Conservation (phyloP, 1,139 yeast genomes). For the Hyphopichia khmerensis region DNA sequence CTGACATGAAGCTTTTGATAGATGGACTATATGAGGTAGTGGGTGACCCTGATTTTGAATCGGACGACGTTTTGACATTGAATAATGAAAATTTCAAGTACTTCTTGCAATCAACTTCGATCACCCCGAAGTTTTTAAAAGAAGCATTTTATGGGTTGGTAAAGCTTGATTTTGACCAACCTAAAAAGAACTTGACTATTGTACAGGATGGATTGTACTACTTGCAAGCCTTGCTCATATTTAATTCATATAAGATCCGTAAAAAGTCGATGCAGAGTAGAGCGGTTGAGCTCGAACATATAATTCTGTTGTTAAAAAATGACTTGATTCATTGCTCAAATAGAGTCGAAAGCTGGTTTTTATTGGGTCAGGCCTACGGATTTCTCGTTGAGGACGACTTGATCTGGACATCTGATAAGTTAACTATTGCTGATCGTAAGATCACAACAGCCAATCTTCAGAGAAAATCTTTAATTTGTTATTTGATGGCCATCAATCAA, state of each 20-base stretch:
- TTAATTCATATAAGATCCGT: slow-evolving; percentile 63
- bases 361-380: slow-evolving; percentile 79
- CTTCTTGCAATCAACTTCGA: slow-evolving; percentile 48
- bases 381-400: slow-evolving; percentile 83
- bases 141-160: slow-evolving; percentile 59
- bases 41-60: slow-evolving; percentile 59
- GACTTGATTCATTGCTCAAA: slow-evolving; percentile 69
- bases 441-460: slow-evolving; percentile 63
- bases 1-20: slow-evolving; percentile 68
- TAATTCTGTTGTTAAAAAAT: slow-evolving; percentile 59
- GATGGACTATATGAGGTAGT: slow-evolving; percentile 73
- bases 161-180: slow-evolving; percentile 29
- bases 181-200: slow-evolving; percentile 13
- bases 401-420: slow-evolving; percentile 86
- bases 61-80: slow-evolving; percentile 31
- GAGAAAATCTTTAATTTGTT: slow-evolving; percentile 69
- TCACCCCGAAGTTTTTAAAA: slow-evolving; percentile 52
- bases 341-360: slow-evolving; percentile 83
- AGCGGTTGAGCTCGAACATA: slow-evolving; percentile 75
- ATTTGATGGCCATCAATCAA: slow-evolving; percentile 70
- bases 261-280: slow-evolving; percentile 78
- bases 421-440: slow-evolving; percentile 65
- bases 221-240: slow-evolving; percentile 66
- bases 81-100: slow-evolving; percentile 48
- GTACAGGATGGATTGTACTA: slow-evolving; percentile 62